Evolutionary conservation across 169 alveolate species (phyloP).

Genomic region (Eimeria maxima): DNA sequence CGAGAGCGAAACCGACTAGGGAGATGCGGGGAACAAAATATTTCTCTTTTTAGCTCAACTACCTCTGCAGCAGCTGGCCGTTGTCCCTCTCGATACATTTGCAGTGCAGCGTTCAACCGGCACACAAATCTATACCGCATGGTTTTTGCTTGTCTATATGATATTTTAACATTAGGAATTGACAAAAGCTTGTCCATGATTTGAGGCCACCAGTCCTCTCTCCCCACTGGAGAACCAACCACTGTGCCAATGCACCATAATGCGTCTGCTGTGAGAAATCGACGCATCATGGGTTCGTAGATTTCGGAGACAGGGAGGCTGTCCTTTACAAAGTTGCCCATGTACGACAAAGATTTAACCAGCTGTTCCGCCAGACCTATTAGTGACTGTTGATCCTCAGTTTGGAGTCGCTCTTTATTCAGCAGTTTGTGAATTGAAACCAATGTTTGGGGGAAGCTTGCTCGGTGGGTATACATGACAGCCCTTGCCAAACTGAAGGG

Average conservation of each 20-base stretch:
- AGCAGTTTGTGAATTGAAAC: background rate
- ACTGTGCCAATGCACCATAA: conserved; percentile 28
- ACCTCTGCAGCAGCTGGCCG: conserved; percentile 2
- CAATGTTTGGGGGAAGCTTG: background rate
- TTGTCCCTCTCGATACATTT: background rate
- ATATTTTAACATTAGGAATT: background rate
- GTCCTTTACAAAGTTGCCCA: background rate
- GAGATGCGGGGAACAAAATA: background rate
- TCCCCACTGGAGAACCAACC: conserved; percentile 27
- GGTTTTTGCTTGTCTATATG: background rate
- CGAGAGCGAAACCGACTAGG: background rate
- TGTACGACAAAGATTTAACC: background rate
- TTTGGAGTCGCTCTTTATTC: background rate
- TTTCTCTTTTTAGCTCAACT: background rate
- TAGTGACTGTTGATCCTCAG: background rate
- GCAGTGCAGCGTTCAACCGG: background rate
- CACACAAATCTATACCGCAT: background rate
- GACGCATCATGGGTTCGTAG: conserved; percentile 9
- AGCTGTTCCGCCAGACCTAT: background rate
- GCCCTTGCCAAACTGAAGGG: background rate
- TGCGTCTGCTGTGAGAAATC: background rate
- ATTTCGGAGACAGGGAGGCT: background rate
- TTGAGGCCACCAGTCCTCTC: background rate
- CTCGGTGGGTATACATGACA: background rate
- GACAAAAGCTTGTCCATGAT: background rate